Evolutionary conservation across 1,139 yeast species (phyloP).

Genomic region (Magnusiomyces paraingens): DNA sequence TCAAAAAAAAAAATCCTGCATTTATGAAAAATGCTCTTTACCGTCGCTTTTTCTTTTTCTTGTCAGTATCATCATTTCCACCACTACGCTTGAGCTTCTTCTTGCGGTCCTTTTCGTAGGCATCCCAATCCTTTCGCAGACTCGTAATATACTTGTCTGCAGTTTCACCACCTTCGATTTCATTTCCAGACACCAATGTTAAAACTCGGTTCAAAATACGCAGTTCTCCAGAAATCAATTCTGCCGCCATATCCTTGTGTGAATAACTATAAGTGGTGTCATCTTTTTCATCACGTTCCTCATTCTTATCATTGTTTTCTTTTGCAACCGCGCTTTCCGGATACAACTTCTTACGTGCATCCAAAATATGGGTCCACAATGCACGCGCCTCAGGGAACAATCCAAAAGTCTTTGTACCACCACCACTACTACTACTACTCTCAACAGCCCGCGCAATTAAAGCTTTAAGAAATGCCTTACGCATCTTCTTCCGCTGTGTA

Average conservation of each 20-base stretch:
- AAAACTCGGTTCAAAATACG: constrained; percentile 17
- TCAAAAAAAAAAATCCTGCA: too few relatives aligned
- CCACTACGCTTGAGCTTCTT: not conserved
- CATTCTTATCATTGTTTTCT: not conserved
- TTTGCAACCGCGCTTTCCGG: not conserved
- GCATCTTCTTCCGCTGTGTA: constrained; percentile 5
- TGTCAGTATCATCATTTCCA: not conserved
- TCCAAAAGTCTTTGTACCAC: too few relatives aligned
- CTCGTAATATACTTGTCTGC: not conserved
- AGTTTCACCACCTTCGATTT: not conserved
- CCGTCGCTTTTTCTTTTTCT: not conserved
- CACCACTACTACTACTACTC: constrained; percentile 4
- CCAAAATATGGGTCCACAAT: too few relatives aligned
- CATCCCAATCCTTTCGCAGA: constrained; percentile 3
- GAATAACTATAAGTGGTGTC: constrained; percentile 10
- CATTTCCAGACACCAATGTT: not conserved
- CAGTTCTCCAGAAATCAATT: constrained; percentile 25
- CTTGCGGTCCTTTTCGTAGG: not conserved
- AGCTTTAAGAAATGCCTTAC: constrained; percentile 18
- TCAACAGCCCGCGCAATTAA: constrained; percentile 19
- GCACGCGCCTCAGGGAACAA: too few relatives aligned
- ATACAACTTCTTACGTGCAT: too few relatives aligned
- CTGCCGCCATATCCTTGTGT: constrained; percentile 23
- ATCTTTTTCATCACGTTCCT: not conserved
- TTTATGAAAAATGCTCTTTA: not conserved